Percentiles rank a stretch among this genome's conserved stretches.
Conservation (phyloP, 176 grass and related monocot species). For the Neostapfia colusana region DNA sequence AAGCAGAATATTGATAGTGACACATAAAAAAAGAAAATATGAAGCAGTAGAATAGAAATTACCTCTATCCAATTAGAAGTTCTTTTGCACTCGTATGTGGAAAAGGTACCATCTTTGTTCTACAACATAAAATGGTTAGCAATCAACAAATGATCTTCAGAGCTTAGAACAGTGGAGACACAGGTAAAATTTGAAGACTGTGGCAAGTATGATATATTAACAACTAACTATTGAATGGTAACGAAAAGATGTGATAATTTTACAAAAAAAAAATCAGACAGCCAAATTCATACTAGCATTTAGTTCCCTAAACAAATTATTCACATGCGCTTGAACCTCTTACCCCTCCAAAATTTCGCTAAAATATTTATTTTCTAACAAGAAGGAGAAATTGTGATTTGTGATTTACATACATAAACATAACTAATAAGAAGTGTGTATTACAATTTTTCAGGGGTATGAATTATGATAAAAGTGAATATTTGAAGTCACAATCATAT, state of each 20-base stretch:
- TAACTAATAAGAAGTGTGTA: not conserved
- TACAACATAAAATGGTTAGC: constrained; percentile 1
- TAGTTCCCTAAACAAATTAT: not conserved
- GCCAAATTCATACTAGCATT: not conserved
- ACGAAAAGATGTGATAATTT: not conserved
- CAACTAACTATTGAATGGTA: not conserved
- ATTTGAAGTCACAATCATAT: not conserved
- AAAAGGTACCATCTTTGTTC: constrained; percentile 58
- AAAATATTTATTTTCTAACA: not conserved
- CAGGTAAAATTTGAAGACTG: not conserved
- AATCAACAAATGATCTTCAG: not conserved
- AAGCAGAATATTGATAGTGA: not conserved
- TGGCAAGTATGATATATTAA: not conserved
- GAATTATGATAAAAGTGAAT: not conserved
- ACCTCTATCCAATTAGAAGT: constrained; percentile 57
- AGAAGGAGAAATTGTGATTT: not conserved
- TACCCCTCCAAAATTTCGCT: not conserved
- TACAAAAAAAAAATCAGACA: not conserved
- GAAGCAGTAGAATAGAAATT: not conserved
- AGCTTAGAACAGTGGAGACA: not conserved
- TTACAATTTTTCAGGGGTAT: not conserved
- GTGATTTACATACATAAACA: not conserved
- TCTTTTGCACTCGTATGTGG: constrained; percentile 55
- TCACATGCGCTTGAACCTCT: not conserved
- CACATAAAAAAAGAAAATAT: not conserved